Evolutionary conservation across 148 eudicot species (phyloP).

Genomic region (Beta vulgaris): DNA sequence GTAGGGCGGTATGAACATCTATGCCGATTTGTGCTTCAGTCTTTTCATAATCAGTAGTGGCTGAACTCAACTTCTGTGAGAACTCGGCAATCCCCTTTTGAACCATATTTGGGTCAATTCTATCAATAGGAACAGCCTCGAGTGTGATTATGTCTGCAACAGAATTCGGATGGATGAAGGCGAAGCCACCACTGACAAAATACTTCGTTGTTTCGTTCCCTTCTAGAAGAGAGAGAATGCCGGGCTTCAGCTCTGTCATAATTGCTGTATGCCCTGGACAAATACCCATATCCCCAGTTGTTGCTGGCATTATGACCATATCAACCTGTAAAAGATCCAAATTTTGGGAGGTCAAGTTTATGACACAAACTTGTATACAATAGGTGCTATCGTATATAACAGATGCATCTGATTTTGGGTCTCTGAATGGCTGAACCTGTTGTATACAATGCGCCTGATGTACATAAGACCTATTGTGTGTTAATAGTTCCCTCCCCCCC

Average conservation of each 20-base stretch:
- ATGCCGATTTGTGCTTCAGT: constrained; percentile 79
- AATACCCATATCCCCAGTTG: constrained; percentile 81
- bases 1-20: constrained; percentile 69
- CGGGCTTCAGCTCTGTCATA: constrained; percentile 74
- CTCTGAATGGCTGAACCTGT: no score
- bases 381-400: no score
- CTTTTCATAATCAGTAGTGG: constrained; percentile 60
- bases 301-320: constrained; percentile 70
- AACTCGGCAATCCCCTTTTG: constrained; percentile 63
- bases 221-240: constrained; percentile 60
- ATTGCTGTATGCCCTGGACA: constrained; percentile 71
- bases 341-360: neutral
- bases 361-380: no score
- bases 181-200: constrained; percentile 73
- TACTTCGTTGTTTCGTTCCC: constrained; percentile 57
- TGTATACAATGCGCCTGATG: no score
- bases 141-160: constrained; percentile 54
- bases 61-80: constrained; percentile 64
- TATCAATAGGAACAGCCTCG: constrained; percentile 67
- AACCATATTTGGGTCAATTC: constrained; percentile 48
- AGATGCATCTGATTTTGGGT: no score
- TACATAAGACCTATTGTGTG: no score
- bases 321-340: constrained; percentile 48
- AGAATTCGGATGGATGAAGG: constrained; percentile 61
- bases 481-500: no score